Base-by-base conservation (phyloP, 495 filamentous ascomycete genomes). In the Penicillium waksmanii region DNA sequence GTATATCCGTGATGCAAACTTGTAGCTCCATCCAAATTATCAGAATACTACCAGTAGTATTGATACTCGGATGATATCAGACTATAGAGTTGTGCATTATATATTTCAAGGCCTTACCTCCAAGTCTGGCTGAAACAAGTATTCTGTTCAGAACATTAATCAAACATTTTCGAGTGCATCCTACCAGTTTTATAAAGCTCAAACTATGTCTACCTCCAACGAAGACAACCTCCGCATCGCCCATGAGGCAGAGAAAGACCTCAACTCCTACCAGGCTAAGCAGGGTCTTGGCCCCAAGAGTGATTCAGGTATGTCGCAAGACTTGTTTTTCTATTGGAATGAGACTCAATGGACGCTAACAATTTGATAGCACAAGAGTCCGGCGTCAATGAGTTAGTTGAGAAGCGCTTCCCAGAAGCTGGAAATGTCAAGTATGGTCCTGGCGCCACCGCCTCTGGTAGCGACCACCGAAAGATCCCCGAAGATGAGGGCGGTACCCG, bases 231-330 rank as follows among this genome's bases (percentile, higher is more conserved):
- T 70, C 35, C 46, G 71, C 21, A 73, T 81, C 17, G 64, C 76
- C 35, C 56, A 53, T 64, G 67, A 80, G 51, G 77, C 82, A 27
- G 80, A 85, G 73, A 72, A 71, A 15, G 78, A 85, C 66, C 76
- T 86, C 36, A 84, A 85, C 71, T 76, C 77, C 51, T 66, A 80
- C 65, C 71, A 78, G 53, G 78, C 79, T 40, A 84, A 84, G 69
- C 73, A 73, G 38, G 81, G 81, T 11, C 47, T 68, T 55, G 66
- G 72, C 25, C 63, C 66, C 36, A 69, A 75, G 66, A 77, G 76
- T 62, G 77, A 81, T 59, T 80, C 77, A 21, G 75, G 81, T 84
- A 76, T 19, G 75, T 64, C 15, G 31, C 5, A 10, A 40, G 0
- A 40, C 15, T 6, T 2, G 36, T 40, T 6, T n/a, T 40, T 40